These are phyloP conservation scores for Elongisporangium anandrum DNA, from an alignment of 352 stramenopile genomes.

Conservation along the genomic window DNA sequence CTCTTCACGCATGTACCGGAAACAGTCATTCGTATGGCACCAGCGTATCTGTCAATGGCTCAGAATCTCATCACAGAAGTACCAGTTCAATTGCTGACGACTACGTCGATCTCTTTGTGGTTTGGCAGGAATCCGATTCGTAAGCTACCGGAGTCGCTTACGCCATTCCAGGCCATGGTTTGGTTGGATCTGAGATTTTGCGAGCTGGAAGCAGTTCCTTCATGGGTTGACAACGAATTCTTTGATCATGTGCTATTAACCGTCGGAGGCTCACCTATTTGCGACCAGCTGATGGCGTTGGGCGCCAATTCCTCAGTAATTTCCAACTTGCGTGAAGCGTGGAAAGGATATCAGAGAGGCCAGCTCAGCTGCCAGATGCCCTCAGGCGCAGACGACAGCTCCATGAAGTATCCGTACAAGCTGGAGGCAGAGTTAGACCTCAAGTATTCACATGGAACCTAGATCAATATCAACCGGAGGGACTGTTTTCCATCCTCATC, in stretches of 20 bases:
- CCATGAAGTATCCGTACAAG: no score
- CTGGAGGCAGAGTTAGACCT: no score
- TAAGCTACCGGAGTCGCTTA: background rate
- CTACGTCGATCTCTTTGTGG: background rate
- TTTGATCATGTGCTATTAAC: background rate
- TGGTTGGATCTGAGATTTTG: background rate
- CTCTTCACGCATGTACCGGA: constrained; percentile 6
- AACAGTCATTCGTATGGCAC: constrained; percentile 9
- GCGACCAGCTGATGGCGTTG: background rate
- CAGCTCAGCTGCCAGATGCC: no score
- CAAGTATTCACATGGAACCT: no score
- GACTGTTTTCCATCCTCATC: no score
- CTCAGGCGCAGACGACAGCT: no score
- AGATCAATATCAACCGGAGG: no score
- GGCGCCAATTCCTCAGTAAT: background rate
- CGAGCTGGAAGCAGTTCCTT: background rate
- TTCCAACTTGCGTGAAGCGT: background rate
- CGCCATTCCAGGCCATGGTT: background rate
- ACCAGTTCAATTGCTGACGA: constrained; percentile 4
- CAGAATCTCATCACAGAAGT: constrained; percentile 20
- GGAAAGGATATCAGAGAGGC: background rate
- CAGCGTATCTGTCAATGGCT: constrained; percentile 16
- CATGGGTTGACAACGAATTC: background rate
- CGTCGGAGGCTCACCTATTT: background rate
- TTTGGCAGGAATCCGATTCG: background rate